phyloP scores from a whole-genome alignment of 2,329 filamentous ascomycete genomes.

The Pseudocercospora fuligena region DNA sequence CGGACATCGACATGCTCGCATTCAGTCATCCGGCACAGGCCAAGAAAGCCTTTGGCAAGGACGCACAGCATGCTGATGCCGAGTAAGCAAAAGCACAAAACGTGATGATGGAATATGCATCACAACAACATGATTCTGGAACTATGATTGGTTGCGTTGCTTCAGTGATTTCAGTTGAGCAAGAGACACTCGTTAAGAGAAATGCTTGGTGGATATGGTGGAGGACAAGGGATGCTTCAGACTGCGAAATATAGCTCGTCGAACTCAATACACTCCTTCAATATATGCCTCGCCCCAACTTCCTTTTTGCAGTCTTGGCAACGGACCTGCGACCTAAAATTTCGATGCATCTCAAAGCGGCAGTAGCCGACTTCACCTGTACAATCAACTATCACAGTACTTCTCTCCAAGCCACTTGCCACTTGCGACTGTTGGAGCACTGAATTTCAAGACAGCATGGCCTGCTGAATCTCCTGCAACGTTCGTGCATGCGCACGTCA shows the following conservation, averaged over 20 bases:
- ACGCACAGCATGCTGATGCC: background rate
- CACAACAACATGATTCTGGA: constrained; percentile 11
- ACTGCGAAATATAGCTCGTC: constrained; percentile 17
- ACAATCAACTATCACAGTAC: background rate
- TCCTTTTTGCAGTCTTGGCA: constrained; percentile 6
- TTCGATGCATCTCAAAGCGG: background rate
- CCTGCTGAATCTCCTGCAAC: background rate
- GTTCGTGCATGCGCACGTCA: background rate
- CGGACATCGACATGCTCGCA: background rate
- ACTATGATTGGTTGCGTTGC: constrained; percentile 3
- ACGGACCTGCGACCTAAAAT: constrained; percentile 1
- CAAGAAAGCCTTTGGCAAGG: background rate
- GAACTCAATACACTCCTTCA: constrained; percentile 25
- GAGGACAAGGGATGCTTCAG: background rate
- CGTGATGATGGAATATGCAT: constrained; percentile 7
- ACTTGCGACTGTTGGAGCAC: background rate
- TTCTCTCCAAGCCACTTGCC: background rate
- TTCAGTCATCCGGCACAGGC: background rate
- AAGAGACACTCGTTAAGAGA: constrained; percentile 6
- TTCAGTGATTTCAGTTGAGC: constrained; percentile 6
- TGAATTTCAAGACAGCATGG: background rate
- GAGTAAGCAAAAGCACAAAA: background rate
- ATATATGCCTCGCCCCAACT: background rate
- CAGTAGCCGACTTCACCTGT: background rate
- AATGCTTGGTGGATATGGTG: constrained; percentile 4